These are phyloP conservation scores for Fomitopsis pinicola DNA, from an alignment of 1,284 basidiomycete species.

Conservation along the genomic window DNA sequence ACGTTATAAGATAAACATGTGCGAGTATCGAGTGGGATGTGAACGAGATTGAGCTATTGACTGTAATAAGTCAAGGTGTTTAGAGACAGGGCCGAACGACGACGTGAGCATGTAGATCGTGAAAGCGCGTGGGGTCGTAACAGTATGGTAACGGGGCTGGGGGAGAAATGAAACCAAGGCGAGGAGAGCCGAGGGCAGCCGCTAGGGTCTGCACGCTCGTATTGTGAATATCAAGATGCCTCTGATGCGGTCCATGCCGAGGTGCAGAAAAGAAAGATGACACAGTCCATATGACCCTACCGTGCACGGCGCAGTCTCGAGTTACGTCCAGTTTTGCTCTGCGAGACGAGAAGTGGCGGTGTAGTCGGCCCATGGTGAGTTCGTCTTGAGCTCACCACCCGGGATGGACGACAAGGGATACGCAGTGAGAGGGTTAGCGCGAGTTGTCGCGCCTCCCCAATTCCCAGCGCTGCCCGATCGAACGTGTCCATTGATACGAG, in stretches of 20 bases:
- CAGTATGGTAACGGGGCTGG: constrained; percentile 1
- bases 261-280: constrained; percentile 3
- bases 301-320: not conserved
- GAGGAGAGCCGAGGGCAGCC: not conserved
- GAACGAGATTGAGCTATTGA: constrained; percentile 18
- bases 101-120: constrained; percentile 16
- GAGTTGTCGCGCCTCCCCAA: constrained; percentile 56
- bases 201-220: not conserved
- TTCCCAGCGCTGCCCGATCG: constrained; percentile 76
- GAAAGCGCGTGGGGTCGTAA: constrained; percentile 15
- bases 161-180: not conserved
- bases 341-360: constrained; percentile 50
- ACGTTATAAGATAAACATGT: constrained; percentile 34
- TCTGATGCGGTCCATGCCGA: constrained; percentile 10
- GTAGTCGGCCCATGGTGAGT: constrained; percentile 68
- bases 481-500: constrained; percentile 58
- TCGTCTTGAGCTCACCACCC: constrained; percentile 50
- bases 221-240: not conserved
- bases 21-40: constrained; percentile 18
- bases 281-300: constrained; percentile 5
- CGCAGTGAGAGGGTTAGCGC: constrained; percentile 46
- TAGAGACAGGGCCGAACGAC: constrained; percentile 25
- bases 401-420: constrained; percentile 55
- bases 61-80: constrained; percentile 34
- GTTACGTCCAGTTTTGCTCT: constrained; percentile 58